Evolutionary conservation across 306 rosid genomes (phyloP), one percentile per base, ranked within the genome.

Genomic region (Lotus japonicus): DNA sequence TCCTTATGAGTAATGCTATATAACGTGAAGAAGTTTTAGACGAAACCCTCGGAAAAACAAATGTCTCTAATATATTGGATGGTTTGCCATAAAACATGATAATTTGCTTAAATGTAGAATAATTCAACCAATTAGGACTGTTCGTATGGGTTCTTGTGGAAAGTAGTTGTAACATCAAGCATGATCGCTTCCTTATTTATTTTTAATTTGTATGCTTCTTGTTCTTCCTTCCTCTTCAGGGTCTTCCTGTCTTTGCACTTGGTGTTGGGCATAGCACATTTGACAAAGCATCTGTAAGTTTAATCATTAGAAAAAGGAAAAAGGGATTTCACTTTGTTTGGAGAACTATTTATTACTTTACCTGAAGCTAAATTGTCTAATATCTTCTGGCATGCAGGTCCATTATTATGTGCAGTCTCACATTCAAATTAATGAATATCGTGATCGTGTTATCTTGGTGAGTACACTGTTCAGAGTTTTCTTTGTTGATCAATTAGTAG

Each of bases 371-470:
- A 45, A 9, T 5, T 14, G 56, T 77, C 35, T 51, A 17, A 74
- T 59, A 21, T 17, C 66, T 58, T 74, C 41, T 38, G 16, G 1
- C 66, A 41, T 67, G 38, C 85, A 94, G 98, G 95, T 90, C 70
- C 87, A 90, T 80, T 88, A 85, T 79, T 94, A 94, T 83, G 98
- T 94, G 78, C 98, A 94, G 79, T 94, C 98, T 55, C 98, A 94
- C 81, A 94, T 94, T 83, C 98, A 94, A 88, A 80, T 94, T 18
- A 94, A 94, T 72, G 97, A 94, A 84, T 94, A 90, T 72, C 89
- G 98, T 58, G 98, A 94, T 64, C 77, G 88, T 3, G 74, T 86
- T 64, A 45, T 88, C 64, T 85, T 90, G 92, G 98, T 92, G 71
- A 80, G 92, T 51, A 28, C 54, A 43, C 17, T 66, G 18, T 70